Evolutionary conservation across 257 asterid species (phyloP), one percentile per base, ranked within the genome.

Genomic region (Euphrasia confusa): DNA sequence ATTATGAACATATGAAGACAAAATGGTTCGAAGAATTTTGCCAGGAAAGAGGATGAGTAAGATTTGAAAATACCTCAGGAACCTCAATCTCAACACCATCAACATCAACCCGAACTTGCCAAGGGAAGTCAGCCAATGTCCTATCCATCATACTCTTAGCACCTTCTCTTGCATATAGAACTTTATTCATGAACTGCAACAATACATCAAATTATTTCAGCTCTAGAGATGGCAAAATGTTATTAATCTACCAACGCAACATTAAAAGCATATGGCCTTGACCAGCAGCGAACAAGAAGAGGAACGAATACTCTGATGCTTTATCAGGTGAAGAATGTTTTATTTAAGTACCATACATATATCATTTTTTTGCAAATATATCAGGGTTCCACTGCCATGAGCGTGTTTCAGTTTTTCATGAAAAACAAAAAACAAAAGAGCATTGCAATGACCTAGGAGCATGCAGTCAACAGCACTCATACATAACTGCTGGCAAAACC

Each of bases 141-240:
- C 97, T 74, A 71, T 85, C 96, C 96, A 93, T 89, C 73, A 89
- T 87, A 76, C 80, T 84, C 83, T 68, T 87, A 58, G 99, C 99
- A 35, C 99, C 96, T 82, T 93, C 99, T 78, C 96, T 89, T 67
- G 97, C 99, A 71, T 93, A 93, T 53, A 93, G 88, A 67, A 93
- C 99, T 83, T 93, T 93, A 75, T 93, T 93, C 97, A 89, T 89
- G 77, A 92, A 92, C 99, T 88, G 95, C 88, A 86, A 63, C 61
- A 69, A 61, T 24, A 52, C 44, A 15, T 45, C 50, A 10, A 65
- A 57, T 58, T 71, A 58, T 58, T 71, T 65, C 71, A 76, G 73
- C 71, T 63, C 63, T 44, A 54, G 44, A 30, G 54, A 39, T 58
- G 40, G 56, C 4, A 7, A 67, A 58, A 48, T 44, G 15, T 44